Conservation (phyloP, 2,329 filamentous ascomycete species). For the Pseudogymnoascus sp. region DNA sequence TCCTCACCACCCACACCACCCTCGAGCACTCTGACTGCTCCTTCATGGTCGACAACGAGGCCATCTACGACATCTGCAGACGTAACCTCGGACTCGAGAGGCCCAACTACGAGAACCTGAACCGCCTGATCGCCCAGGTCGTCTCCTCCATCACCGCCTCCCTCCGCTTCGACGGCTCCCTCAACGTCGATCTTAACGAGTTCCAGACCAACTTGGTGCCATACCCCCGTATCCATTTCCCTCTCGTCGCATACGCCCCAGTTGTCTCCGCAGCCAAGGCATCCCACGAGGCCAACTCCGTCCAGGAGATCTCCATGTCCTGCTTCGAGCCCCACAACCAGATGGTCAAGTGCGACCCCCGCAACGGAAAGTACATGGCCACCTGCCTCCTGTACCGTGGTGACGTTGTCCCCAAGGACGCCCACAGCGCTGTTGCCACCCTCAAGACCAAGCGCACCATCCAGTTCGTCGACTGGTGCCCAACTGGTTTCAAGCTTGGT, state of each 20-base stretch:
- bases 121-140: constrained; percentile 97
- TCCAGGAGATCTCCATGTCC: constrained; percentile 96
- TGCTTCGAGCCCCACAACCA: constrained; percentile 99
- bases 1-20: constrained; percentile 97
- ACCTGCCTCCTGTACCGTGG: constrained; percentile 97
- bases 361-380: constrained; percentile 99
- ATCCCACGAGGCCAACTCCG: constrained; percentile 94
- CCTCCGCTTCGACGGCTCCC: constrained; percentile 94
- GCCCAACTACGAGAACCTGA: constrained; percentile 97
- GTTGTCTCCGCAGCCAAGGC: constrained; percentile 94
- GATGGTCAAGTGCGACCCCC: constrained; percentile 99
- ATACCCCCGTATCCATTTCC: constrained; percentile 99
- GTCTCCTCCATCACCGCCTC: constrained; percentile 98
- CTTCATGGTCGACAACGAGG: constrained; percentile 99
- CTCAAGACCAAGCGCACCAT: constrained; percentile 99
- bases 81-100: constrained; percentile 95
- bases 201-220: constrained; percentile 99
- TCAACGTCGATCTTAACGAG: constrained; percentile 99
- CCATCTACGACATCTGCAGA: constrained; percentile 98
- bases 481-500: constrained; percentile 99
- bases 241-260: constrained; percentile 90
- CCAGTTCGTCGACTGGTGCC: constrained; percentile 99
- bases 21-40: constrained; percentile 99
- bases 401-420: constrained; percentile 95
- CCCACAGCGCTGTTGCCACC: constrained; percentile 82